phyloP scores from a whole-genome alignment of 2,329 filamentous ascomycete genomes.

The Alternaria gaisen region DNA sequence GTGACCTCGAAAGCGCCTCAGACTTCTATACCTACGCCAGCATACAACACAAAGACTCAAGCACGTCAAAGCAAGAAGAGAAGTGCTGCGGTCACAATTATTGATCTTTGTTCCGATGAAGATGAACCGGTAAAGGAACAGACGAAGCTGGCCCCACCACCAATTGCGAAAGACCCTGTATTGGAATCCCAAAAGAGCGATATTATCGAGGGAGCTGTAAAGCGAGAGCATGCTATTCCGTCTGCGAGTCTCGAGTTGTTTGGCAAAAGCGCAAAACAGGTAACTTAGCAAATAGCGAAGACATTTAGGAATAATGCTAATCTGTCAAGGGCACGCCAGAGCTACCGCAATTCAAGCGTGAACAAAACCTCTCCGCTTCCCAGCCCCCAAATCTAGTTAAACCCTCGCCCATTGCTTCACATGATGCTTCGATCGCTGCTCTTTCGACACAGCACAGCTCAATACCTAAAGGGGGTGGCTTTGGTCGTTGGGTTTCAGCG shows the following conservation, averaged over 20 bases:
- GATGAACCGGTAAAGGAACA: not conserved
- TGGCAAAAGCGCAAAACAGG: not conserved
- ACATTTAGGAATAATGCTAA: not conserved
- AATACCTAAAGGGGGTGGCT: not conserved
- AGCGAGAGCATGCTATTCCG: not conserved
- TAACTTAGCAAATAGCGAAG: not conserved
- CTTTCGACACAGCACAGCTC: not conserved
- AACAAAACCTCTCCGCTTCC: not conserved
- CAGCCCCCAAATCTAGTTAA: not conserved
- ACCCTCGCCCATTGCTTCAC: not conserved
- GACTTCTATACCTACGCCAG: not conserved
- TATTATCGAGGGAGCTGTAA: not conserved
- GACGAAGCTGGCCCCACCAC: not conserved
- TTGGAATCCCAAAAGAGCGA: not conserved
- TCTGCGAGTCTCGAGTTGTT: not conserved
- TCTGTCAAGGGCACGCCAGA: not conserved
- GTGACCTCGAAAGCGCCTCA: not conserved
- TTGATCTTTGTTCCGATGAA: slow-evolving; percentile 22
- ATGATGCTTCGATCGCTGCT: not conserved
- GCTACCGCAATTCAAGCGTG: not conserved
- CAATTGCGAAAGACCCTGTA: not conserved
- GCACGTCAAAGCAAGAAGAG: not conserved
- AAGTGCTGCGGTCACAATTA: not conserved
- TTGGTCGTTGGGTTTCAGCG: not conserved
- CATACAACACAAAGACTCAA: not conserved